Evolutionary conservation across 495 filamentous ascomycete species (phyloP).

Genomic region (Stereocaulon alpinum): DNA sequence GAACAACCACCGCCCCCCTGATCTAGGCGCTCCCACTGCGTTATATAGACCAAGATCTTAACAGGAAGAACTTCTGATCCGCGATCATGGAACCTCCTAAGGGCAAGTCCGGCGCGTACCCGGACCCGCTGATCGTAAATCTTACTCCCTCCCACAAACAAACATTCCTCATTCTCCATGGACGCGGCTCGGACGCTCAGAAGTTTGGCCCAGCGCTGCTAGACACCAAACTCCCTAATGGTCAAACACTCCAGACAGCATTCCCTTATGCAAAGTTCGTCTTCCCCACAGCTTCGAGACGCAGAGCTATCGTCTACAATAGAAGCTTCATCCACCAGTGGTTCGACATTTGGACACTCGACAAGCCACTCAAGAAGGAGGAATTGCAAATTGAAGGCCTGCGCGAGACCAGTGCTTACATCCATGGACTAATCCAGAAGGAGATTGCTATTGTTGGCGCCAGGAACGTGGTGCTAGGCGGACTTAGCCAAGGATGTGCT

Average conservation of each 20-base stretch:
- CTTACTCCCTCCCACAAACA: constrained; percentile 27
- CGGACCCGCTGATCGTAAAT: constrained; percentile 25
- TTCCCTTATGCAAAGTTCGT: constrained; percentile 28
- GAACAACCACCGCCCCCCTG: too few relatives aligned
- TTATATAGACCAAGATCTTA: too few relatives aligned
- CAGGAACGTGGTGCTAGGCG: constrained; percentile 39
- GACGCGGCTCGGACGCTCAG: constrained; percentile 32
- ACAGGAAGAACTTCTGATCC: too few relatives aligned
- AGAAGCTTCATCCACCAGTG: background rate
- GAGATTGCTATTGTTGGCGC: constrained; percentile 32
- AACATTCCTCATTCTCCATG: constrained; percentile 41
- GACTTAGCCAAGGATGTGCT: constrained; percentile 49
- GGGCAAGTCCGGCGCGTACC: constrained; percentile 17
- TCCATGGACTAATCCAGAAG: constrained; percentile 24
- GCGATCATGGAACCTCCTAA: background rate
- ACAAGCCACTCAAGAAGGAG: background rate
- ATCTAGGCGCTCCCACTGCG: too few relatives aligned
- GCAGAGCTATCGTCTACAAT: background rate
- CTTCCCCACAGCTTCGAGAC: background rate
- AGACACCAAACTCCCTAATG: constrained; percentile 1
- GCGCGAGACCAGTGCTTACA: background rate
- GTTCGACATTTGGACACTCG: background rate
- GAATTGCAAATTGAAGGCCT: background rate
- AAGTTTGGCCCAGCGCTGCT: constrained; percentile 31
- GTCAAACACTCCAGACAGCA: background rate